Evolutionary conservation across 805 yeast species (phyloP).

Genomic region (Saccharomycopsis guyanensis): DNA sequence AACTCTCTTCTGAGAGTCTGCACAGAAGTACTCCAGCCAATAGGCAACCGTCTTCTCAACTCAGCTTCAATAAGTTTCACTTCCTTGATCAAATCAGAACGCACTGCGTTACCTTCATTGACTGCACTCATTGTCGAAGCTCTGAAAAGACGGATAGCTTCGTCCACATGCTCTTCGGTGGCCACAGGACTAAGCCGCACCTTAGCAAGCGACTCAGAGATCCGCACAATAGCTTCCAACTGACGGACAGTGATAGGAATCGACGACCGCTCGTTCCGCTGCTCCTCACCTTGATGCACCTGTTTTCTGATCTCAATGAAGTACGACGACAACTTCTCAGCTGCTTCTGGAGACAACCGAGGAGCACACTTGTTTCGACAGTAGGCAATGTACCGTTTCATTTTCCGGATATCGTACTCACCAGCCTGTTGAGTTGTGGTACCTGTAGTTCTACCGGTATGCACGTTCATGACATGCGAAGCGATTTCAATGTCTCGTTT

Average conservation of each 20-base stretch:
- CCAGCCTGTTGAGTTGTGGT: constrained; percentile 56
- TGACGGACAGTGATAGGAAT: constrained; percentile 98
- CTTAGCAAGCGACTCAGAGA: constrained; percentile 90
- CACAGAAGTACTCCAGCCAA: constrained; percentile 93
- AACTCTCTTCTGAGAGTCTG: constrained; percentile 78
- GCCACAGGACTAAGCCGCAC: constrained; percentile 77
- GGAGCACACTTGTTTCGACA: constrained; percentile 92
- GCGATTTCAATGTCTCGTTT: constrained; percentile 84
- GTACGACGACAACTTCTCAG: constrained; percentile 84
- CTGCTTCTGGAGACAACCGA: constrained; percentile 76
- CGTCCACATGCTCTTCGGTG: constrained; percentile 83
- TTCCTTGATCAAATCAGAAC: constrained; percentile 54
- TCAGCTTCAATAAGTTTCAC: constrained; percentile 77
- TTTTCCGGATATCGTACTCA: constrained; percentile 81
- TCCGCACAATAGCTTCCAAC: constrained; percentile 93
- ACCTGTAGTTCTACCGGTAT: constrained; percentile 56
- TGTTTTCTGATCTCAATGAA: constrained; percentile 85
- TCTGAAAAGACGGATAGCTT: constrained; percentile 86
- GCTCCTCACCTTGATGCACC: constrained; percentile 72
- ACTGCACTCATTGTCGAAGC: constrained; percentile 98
- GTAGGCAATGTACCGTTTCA: constrained; percentile 89
- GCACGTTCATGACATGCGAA: constrained; percentile 89
- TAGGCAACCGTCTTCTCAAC: constrained; percentile 82
- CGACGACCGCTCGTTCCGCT: constrained; percentile 81
- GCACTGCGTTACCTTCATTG: constrained; percentile 50